Percentiles rank a stretch among this genome's conserved stretches.
These are phyloP conservation scores for Tuber brumale DNA, from an alignment of 495 filamentous ascomycete species.

Conservation along the genomic window DNA sequence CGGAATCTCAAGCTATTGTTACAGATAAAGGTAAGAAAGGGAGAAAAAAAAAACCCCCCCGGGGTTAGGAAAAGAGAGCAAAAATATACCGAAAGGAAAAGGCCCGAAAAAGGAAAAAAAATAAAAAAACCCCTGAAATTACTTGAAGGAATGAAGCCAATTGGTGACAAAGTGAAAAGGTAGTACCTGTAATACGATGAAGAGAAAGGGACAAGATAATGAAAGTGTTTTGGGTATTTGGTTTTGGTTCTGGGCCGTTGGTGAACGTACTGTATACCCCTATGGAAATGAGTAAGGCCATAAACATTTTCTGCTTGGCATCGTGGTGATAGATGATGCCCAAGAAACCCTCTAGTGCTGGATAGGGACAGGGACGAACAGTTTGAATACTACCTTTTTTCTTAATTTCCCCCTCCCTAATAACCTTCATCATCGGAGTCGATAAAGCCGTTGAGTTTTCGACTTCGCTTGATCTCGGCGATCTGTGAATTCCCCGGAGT, in stretches of 20 bases:
- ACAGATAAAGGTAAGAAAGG: neutral
- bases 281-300: slow-evolving; percentile 11
- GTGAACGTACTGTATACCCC: slow-evolving; percentile 28
- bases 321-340: neutral
- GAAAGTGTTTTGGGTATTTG: slow-evolving; percentile 18
- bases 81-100: neutral
- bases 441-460: slow-evolving; percentile 41
- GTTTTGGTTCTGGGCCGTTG: slow-evolving; percentile 1
- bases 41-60: neutral
- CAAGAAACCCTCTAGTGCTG: slow-evolving; percentile 5
- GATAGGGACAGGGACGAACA: neutral
- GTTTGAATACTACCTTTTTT: slow-evolving; percentile 3
- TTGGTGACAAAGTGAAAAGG: slow-evolving; percentile 1
- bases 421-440: slow-evolving; percentile 40
- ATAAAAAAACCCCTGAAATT: neutral
- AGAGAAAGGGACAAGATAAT: slow-evolving; percentile 15
- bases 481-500: slow-evolving; percentile 22
- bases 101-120: neutral
- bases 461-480: slow-evolving; percentile 39
- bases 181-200: neutral
- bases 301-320: neutral
- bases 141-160: neutral
- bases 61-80: neutral
- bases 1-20: neutral
- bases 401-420: slow-evolving; percentile 13